Base-by-base conservation (phyloP, 768 basidiomycete species). In the Solioccasus polychromus region DNA sequence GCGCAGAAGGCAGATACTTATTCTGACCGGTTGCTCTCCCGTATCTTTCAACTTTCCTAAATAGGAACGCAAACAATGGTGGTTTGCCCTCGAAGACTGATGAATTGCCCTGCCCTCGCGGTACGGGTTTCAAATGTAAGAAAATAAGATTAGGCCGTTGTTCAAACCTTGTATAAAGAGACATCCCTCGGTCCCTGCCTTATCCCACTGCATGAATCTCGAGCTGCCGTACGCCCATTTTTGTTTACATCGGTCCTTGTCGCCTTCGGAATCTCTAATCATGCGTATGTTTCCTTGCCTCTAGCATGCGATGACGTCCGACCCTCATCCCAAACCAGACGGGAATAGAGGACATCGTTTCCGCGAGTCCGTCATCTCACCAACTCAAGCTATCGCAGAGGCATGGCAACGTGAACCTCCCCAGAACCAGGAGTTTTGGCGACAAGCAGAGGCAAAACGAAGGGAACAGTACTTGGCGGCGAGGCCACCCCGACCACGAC, bases 331-430 rank as follows among this genome's bases (percentile, higher is more conserved):
- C 11, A 66, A 66, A 61, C 66, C 66, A 66, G 64, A 68, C 35
- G 57, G 51, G 35, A 66, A 51, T 45, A 61, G 51, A 63, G 60
- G 41, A 47, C 61, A 60, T 17, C 50, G 51, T 31, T 61, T 49
- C 44, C 61, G 47, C 42, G 63, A 65, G 34, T 47, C 58, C 39
- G 52, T 41, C 10, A 51, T 74, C 55, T 72, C 80, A 10, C 79
- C 80, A 29, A 77, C 79, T 4, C 78, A 81, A 51, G 74, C 78
- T 23, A 86, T 88, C 60, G 82, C 80, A 28, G 77, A 81, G 32
- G 80, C 80, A 43, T 87, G 85, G 85, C 77, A 73, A 58, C 67
- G 70, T 38, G 80, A 84, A 64, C 76, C 79, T n/a, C 47, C 61
- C 12, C 78, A 83, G 63, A 78, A 67, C 52, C 75, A 83, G 60